These are phyloP conservation scores for Pholiota molesta DNA, from an alignment of 768 basidiomycete genomes.

Conservation along the genomic window DNA sequence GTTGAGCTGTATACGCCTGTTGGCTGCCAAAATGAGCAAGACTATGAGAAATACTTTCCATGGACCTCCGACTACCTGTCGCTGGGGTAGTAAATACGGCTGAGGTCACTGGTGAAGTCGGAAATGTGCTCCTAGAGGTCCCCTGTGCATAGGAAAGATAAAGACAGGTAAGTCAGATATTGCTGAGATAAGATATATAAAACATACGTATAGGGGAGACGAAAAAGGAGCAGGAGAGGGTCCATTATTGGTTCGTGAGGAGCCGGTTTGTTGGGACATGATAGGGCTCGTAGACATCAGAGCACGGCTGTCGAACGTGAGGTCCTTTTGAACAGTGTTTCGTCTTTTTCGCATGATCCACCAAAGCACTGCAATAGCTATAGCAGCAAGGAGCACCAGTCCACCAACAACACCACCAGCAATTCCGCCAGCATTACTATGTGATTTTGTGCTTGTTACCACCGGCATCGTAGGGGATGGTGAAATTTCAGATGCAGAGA, in stretches of 20 bases:
- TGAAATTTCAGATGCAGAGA: conserved; percentile 2
- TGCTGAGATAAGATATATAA: background rate
- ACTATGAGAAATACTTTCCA: conserved; percentile 31
- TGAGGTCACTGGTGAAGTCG: conserved; percentile 29
- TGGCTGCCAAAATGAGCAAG: conserved; percentile 20
- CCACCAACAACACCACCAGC: conserved; percentile 64
- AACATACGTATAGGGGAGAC: conserved; percentile 20
- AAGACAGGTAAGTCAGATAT: background rate
- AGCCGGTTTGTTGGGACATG: conserved; percentile 13
- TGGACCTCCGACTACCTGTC: conserved; percentile 26
- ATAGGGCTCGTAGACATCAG: conserved; percentile 21
- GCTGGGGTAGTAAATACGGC: conserved; percentile 32
- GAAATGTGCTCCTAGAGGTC: conserved; percentile 22
- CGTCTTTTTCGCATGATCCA: conserved; percentile 33
- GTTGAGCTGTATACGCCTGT: conserved; percentile 5
- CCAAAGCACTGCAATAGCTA: conserved; percentile 42
- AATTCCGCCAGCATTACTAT: conserved; percentile 54
- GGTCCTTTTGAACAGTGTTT: conserved; percentile 21
- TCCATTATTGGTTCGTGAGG: background rate
- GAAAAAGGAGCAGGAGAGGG: conserved; percentile 17
- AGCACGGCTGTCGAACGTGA: conserved; percentile 27
- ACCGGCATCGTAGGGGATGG: conserved; percentile 10
- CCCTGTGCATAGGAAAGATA: conserved; percentile 13
- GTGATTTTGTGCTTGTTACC: conserved; percentile 4
- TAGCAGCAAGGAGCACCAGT: conserved; percentile 43